Evolutionary conservation across 1,284 basidiomycete species (phyloP).

Genomic region (Kwoniella shivajii): DNA sequence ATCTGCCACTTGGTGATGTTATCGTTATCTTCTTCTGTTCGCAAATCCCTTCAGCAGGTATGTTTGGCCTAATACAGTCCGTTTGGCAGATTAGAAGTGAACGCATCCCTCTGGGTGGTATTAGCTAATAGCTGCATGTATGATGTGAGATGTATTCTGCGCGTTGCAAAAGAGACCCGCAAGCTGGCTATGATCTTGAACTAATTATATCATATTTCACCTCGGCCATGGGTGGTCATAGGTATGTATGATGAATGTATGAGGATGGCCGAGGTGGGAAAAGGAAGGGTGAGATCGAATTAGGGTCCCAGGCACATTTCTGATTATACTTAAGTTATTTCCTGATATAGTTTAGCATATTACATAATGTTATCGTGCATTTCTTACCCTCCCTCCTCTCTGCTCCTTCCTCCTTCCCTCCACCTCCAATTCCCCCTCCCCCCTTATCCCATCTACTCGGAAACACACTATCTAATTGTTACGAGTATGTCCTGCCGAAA

Average conservation of each 20-base stretch:
- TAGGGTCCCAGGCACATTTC: neutral
- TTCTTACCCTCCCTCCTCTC: neutral
- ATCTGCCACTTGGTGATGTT: too few relatives aligned
- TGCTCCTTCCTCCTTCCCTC: neutral
- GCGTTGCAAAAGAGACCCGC: too few relatives aligned
- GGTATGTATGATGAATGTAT: neutral
- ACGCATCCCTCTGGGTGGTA: too few relatives aligned
- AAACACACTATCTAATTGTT: neutral
- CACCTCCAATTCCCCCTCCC: neutral
- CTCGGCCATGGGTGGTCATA: neutral
- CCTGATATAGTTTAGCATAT: neutral
- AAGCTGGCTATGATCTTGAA: too few relatives aligned
- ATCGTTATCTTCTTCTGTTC: too few relatives aligned
- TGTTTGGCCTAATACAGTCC: too few relatives aligned
- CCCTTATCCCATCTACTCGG: neutral
- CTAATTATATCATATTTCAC: conserved; percentile 1
- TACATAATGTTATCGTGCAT: neutral
- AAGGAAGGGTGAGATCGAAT: neutral
- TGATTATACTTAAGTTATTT: neutral
- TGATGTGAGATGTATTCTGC: too few relatives aligned
- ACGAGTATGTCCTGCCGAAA: neutral
- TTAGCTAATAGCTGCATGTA: too few relatives aligned
- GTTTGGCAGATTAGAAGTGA: too few relatives aligned
- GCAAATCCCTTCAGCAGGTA: too few relatives aligned
- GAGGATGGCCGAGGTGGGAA: neutral